Evolutionary conservation across 202 grass and related monocot species (phyloP), one percentile per base, ranked within the genome.

Genomic region (Carex arenaria): DNA sequence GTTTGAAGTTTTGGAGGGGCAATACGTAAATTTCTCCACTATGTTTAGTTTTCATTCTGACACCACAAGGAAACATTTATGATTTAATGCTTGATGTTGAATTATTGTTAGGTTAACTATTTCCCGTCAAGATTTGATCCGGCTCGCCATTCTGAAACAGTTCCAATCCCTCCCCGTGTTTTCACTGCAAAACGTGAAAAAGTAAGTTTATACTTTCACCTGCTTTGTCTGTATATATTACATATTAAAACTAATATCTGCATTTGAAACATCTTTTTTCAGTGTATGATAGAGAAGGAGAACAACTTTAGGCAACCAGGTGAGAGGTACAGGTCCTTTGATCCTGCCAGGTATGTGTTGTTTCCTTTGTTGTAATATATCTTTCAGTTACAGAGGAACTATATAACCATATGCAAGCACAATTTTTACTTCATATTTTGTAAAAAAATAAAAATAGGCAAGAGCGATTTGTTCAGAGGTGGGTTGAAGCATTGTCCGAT

Each of bases 301-400:
- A 94, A 92, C 76, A 97, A 97, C 42, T 97, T 97, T 87, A 94
- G 92, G 89, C 94, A 97, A 78, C 89, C 91, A 60, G 94, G 94
- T 5, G 89, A 94, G 89, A 94, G 94, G 87, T 97, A 87, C 80
- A 69, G 94, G 11, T 93, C 91, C 10, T 97, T 93, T n/a, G 87
- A 91, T 83, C 85, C 94, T 52, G 89, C 87, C 82, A 97, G 94
- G 94, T 97, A 43, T 42, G 79, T 75, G 49, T 52, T 49, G 1
- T 10, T 81, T 18, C 80, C 7, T 19, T 32, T 32, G 23, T 90
- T 5, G 20, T 3, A 54, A 57, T 80, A 65, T 12, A 18, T 82
- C 62, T 18, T 61, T 67, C 45, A 30, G 4, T 28, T 17, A 5
- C 1, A 47, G 7, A 69, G 73, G 12, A 36, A 78, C 30, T 53